A percentile compares a stretch with the other conserved stretches of the same genome.
Evolutionary conservation across 1,139 yeast species (phyloP).

Genomic region (Casaregolazyma lundiana): DNA sequence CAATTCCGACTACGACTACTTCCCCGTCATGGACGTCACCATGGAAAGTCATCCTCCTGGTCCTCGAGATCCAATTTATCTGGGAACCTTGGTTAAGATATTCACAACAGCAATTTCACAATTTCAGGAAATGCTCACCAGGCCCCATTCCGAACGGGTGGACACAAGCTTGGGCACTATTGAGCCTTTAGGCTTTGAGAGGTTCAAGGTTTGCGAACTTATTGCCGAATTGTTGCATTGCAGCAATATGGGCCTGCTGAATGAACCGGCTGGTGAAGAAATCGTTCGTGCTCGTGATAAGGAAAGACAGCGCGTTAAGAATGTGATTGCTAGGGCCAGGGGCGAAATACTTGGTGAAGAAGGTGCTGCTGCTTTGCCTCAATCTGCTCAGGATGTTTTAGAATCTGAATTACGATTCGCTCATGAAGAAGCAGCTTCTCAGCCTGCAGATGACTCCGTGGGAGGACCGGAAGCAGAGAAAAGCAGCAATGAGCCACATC

Average conservation of each 20-base stretch:
- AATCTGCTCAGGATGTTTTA: conserved; percentile 11
- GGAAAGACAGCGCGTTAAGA: conserved; percentile 49
- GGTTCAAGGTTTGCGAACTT: conserved; percentile 91
- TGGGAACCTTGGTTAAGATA: conserved; percentile 78
- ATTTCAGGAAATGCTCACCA: conserved; percentile 54
- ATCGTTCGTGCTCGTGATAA: conserved; percentile 73
- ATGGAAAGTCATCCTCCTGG: conserved; percentile 91
- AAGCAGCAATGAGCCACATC: conserved; percentile 8
- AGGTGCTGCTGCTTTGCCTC: conserved; percentile 15
- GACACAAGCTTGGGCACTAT: conserved; percentile 69
- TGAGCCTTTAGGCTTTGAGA: conserved; percentile 91
- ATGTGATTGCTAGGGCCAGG: conserved; percentile 26
- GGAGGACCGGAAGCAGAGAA: conserved; percentile 17
- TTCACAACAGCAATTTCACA: conserved; percentile 73
- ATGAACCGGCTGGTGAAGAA: conserved; percentile 77
- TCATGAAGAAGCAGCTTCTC: conserved; percentile 7
- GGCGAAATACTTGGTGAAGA: conserved; percentile 19
- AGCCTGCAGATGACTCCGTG: conserved; percentile 26
- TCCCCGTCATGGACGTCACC: conserved; percentile 83
- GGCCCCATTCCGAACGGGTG: conserved; percentile 37
- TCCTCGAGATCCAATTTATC: conserved; percentile 89
- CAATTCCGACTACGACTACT: conserved; percentile 90
- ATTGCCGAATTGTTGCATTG: conserved; percentile 94
- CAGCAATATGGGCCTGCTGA: conserved; percentile 90
- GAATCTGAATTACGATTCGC: neutral